phyloP scores from a whole-genome alignment of 148 eudicot genomes.

The Diospyros lotus region DNA sequence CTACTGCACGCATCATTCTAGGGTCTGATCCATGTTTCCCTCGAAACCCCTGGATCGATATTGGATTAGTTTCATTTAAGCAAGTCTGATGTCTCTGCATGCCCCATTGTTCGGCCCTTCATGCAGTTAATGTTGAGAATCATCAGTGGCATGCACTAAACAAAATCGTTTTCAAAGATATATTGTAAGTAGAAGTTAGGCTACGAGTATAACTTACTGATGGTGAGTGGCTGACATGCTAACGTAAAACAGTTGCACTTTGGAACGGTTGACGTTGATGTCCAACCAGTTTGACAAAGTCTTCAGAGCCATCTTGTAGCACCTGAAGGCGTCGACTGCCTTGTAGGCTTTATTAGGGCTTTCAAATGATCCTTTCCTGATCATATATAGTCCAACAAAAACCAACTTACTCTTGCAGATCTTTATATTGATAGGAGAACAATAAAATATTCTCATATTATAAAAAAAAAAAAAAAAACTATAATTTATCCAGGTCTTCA shows the following conservation, averaged over 20 bases:
- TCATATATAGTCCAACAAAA: too few species aligned
- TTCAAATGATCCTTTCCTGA: slow-evolving; percentile 1
- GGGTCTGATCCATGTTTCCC: not conserved
- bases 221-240: not conserved
- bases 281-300: slow-evolving; percentile 5
- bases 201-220: not conserved
- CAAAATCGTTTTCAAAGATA: too few species aligned
- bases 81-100: not conserved
- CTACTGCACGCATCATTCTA: not conserved
- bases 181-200: too few species aligned
- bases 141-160: too few species aligned
- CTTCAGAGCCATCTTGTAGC: not conserved
- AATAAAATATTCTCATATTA: too few species aligned
- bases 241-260: not conserved
- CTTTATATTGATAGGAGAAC: too few species aligned
- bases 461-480: too few species aligned
- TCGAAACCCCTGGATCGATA: not conserved
- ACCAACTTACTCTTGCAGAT: too few species aligned
- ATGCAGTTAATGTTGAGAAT: too few species aligned
- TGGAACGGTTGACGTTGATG: not conserved
- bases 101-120: slow-evolving; percentile 1
- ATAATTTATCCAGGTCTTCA: too few species aligned
- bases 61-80: not conserved
- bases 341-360: not conserved
- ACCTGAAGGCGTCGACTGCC: not conserved